A percentile compares a stretch with the other conserved stretches of the same genome.
Conservation (phyloP, 2,329 filamentous ascomycete genomes). For the Colletotrichum sp. region DNA sequence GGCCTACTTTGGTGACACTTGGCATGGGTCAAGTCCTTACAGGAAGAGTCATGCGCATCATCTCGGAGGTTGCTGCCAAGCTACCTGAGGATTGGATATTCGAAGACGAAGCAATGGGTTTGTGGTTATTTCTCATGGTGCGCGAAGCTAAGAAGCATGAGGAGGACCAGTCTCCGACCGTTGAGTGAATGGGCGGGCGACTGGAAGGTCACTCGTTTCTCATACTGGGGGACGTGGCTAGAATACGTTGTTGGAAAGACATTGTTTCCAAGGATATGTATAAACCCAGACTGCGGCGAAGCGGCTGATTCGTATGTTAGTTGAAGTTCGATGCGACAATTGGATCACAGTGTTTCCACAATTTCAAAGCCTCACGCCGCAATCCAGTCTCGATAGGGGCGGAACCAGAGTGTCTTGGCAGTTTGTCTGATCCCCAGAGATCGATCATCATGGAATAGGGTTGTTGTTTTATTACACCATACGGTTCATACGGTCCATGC, state of each 20-base stretch:
- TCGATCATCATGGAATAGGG: background rate
- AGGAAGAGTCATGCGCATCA: background rate
- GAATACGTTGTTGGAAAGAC: background rate
- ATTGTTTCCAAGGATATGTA: background rate
- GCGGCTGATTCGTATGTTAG: background rate
- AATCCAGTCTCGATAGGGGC: background rate
- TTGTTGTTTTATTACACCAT: slow-evolving; percentile 1
- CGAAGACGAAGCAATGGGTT: background rate
- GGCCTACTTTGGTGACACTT: background rate
- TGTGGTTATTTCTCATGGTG: background rate
- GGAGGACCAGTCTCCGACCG: background rate
- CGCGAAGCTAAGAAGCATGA: background rate
- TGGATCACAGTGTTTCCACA: background rate
- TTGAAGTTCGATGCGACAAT: background rate
- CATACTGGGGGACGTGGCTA: background rate
- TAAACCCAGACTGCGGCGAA: background rate
- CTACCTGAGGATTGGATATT: background rate
- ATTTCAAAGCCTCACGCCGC: background rate
- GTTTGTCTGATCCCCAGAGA: background rate
- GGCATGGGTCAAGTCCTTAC: background rate
- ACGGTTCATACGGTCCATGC: slow-evolving; percentile 10
- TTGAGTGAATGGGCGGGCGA: background rate
- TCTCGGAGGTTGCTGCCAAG: background rate
- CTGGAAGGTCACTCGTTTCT: background rate
- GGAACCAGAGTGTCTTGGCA: background rate